Conservation (phyloP, 2,329 filamentous ascomycete species). For the Ophiostoma ulmi region DNA sequence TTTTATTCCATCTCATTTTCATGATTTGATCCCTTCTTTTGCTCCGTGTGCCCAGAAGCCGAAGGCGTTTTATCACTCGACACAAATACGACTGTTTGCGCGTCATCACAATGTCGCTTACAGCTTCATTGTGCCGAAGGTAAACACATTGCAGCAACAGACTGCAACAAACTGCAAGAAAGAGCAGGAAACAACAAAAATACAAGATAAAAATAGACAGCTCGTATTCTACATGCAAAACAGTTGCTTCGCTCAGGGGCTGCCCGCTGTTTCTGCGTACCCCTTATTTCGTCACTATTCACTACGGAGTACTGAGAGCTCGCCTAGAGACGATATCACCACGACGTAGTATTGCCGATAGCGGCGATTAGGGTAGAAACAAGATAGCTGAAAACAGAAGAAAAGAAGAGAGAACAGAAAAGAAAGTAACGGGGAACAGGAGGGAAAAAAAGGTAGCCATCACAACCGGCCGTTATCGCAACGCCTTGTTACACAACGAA, state of each 20-base stretch:
- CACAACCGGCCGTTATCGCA: not conserved
- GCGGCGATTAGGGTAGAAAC: not conserved
- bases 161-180: not conserved
- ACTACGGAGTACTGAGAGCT: not conserved
- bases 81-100: not conserved
- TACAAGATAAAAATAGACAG: not conserved
- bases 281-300: slow-evolving; percentile 9
- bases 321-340: not conserved
- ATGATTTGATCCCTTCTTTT: too few species aligned
- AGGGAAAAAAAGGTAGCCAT: not conserved
- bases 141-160: not conserved
- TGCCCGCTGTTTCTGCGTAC: slow-evolving; percentile 11
- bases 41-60: too few species aligned
- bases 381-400: not conserved
- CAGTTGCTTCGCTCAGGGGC: slow-evolving; percentile 15
- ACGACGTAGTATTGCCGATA: slow-evolving; percentile 5
- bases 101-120: not conserved
- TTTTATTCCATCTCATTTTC: too few species aligned
- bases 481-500: slow-evolving; percentile 6
- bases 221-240: slow-evolving; percentile 9
- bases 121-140: not conserved
- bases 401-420: not conserved
- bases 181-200: not conserved
- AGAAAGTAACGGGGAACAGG: not conserved
- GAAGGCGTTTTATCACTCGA: not conserved